Conservation (phyloP, 2,329 filamentous ascomycete genomes). For the Tolypocladium nubicola region DNA sequence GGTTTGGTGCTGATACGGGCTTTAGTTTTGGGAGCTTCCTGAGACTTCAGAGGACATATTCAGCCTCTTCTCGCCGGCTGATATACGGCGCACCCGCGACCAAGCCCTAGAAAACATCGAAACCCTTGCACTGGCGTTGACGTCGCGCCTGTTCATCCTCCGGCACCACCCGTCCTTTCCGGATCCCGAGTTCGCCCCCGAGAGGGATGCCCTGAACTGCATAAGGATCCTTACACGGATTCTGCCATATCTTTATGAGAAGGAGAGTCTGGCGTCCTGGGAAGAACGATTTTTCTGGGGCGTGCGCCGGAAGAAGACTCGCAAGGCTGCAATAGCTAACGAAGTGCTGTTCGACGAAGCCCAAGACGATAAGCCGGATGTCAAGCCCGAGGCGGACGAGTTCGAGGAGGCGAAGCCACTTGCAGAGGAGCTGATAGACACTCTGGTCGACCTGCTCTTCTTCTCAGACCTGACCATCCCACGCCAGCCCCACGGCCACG, state of each 20-base stretch:
- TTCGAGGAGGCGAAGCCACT: conserved; percentile 79
- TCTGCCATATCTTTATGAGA: conserved; percentile 86
- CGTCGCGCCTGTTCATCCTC: conserved; percentile 70
- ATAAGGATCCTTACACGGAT: conserved; percentile 82
- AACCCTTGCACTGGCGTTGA: conserved; percentile 73
- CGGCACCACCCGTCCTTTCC: conserved; percentile 88
- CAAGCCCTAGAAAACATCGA: conserved; percentile 78
- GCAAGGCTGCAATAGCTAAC: conserved; percentile 52
- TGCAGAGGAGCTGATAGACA: conserved; percentile 87
- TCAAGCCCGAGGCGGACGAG: conserved; percentile 41
- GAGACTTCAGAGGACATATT: conserved; percentile 95
- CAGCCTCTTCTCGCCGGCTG: conserved; percentile 81
- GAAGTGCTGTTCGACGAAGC: conserved; percentile 81
- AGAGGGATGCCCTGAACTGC: conserved; percentile 88
- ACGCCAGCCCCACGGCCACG: conserved; percentile 55
- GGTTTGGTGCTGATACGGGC: conserved; percentile 3
- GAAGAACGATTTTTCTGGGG: conserved; percentile 93
- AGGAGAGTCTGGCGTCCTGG: conserved; percentile 72
- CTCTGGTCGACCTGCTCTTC: conserved; percentile 80
- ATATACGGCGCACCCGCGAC: conserved; percentile 82
- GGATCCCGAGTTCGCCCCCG: conserved; percentile 71
- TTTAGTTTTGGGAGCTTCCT: conserved; percentile 91
- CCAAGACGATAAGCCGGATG: conserved; percentile 40
- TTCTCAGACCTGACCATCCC: conserved; percentile 84
- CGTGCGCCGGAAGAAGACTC: conserved; percentile 59